Evolutionary conservation across 2,329 filamentous ascomycete species (phyloP).

Genomic region (Neocatenulostroma microsporum): DNA sequence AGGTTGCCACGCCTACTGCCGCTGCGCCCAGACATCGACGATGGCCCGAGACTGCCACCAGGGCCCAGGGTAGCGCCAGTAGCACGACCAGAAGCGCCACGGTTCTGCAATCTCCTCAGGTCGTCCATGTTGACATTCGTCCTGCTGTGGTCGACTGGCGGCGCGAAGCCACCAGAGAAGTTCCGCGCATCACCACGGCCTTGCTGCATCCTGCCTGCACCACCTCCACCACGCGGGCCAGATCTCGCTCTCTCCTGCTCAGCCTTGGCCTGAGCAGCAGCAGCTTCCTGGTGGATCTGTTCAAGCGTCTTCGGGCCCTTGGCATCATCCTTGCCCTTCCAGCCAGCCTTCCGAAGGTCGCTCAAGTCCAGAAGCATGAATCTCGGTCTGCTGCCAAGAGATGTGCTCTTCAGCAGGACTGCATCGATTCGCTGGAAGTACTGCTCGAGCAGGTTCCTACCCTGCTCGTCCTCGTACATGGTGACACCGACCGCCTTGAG

Average conservation of each 20-base stretch:
- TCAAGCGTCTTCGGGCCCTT: slow-evolving; percentile 97
- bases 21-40: slow-evolving; percentile 64
- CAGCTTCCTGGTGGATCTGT: slow-evolving; percentile 78
- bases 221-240: slow-evolving; percentile 53
- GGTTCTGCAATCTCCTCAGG: slow-evolving; percentile 67
- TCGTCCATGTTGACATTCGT: slow-evolving; percentile 91
- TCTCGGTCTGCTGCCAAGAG: slow-evolving; percentile 72
- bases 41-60: slow-evolving; percentile 67
- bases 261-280: slow-evolving; percentile 70
- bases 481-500: slow-evolving; percentile 84
- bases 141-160: slow-evolving; percentile 59
- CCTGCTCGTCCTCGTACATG: slow-evolving; percentile 71
- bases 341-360: slow-evolving; percentile 69
- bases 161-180: slow-evolving; percentile 64
- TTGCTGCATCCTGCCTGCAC: slow-evolving; percentile 60
- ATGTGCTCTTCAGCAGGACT: slow-evolving; percentile 69
- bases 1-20: slow-evolving; percentile 58
- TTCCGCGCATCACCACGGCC: slow-evolving; percentile 83
- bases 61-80: slow-evolving; percentile 54
- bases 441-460: slow-evolving; percentile 75
- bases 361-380: slow-evolving; percentile 97
- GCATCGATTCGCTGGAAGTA: slow-evolving; percentile 86
- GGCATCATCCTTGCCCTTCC: slow-evolving; percentile 87
- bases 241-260: slow-evolving; percentile 54
- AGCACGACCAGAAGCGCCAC: slow-evolving; percentile 52